Conservation (phyloP, 2,329 filamentous ascomycete genomes). For the Diaporthe helianthi region DNA sequence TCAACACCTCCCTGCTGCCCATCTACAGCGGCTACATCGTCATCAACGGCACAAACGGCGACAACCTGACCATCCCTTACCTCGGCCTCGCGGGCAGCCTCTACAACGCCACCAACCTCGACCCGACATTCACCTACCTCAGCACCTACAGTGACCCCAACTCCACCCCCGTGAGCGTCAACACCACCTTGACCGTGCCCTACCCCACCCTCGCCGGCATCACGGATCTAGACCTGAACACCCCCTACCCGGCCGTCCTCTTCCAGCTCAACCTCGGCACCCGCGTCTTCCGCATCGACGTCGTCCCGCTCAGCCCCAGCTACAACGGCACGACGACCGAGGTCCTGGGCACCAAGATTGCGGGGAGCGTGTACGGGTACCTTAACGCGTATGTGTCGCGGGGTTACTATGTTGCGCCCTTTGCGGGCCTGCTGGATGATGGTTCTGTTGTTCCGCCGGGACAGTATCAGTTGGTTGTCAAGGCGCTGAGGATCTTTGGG, state of each 20-base stretch:
- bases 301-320: constrained; percentile 35
- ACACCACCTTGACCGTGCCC: constrained; percentile 40
- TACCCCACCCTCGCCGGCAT: constrained; percentile 29
- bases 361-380: constrained; percentile 38
- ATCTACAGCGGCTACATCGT: constrained; percentile 53
- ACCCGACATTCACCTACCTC: constrained; percentile 32
- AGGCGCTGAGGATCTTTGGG: constrained; percentile 40
- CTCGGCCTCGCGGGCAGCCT: constrained; percentile 46
- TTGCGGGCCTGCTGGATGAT: constrained; percentile 38
- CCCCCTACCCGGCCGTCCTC: constrained; percentile 10
- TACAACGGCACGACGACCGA: constrained; percentile 33
- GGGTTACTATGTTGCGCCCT: constrained; percentile 30
- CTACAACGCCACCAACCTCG: constrained; percentile 36
- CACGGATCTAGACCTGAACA: background rate
- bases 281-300: constrained; percentile 36
- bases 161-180: constrained; percentile 32
- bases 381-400: constrained; percentile 35
- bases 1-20: constrained; percentile 43
- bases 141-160: constrained; percentile 26
- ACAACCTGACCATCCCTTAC: constrained; percentile 49
- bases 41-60: constrained; percentile 48
- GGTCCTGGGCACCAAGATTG: constrained; percentile 37
- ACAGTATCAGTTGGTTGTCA: constrained; percentile 38
- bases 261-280: constrained; percentile 35
- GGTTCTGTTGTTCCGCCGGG: constrained; percentile 39